Evolutionary conservation across 805 yeast species (phyloP).

Genomic region (Saccharomycopsis guyanensis): DNA sequence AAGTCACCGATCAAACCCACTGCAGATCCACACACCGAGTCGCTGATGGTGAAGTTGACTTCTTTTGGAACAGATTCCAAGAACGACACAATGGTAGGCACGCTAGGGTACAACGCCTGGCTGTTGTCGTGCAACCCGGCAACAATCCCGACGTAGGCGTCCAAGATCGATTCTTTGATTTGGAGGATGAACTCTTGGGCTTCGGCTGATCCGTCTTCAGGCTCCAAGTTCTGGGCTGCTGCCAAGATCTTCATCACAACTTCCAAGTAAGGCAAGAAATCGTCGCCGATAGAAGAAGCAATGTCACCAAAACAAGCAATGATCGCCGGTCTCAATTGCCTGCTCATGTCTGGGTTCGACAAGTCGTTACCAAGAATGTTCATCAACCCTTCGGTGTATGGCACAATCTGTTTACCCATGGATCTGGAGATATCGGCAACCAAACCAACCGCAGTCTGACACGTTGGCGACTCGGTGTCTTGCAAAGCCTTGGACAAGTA

Average conservation of each 20-base stretch:
- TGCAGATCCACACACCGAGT: constrained; percentile 70
- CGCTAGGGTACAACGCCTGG: constrained; percentile 53
- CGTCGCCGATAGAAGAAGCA: constrained; percentile 78
- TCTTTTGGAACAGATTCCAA: constrained; percentile 54
- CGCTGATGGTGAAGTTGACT: constrained; percentile 51
- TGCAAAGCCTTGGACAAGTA: constrained; percentile 70
- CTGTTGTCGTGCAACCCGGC: constrained; percentile 78
- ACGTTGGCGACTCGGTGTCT: constrained; percentile 76
- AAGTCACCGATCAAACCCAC: constrained; percentile 92
- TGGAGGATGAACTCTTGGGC: constrained; percentile 65
- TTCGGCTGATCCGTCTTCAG: constrained; percentile 65
- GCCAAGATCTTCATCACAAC: constrained; percentile 75
- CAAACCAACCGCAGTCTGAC: constrained; percentile 87
- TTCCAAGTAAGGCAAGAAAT: constrained; percentile 66
- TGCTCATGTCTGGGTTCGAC: constrained; percentile 57
- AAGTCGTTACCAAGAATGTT: constrained; percentile 68
- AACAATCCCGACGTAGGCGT: constrained; percentile 91
- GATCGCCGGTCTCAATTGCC: constrained; percentile 80
- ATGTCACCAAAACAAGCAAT: constrained; percentile 93
- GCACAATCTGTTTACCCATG: constrained; percentile 62
- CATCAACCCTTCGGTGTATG: constrained; percentile 78
- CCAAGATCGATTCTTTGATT: constrained; percentile 83
- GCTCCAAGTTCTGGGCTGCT: constrained; percentile 53
- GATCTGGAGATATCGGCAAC: constrained; percentile 93
- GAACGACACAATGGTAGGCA: constrained; percentile 64